Conservation (phyloP, 768 basidiomycete species). For the Xanthoconium purpureum region DNA sequence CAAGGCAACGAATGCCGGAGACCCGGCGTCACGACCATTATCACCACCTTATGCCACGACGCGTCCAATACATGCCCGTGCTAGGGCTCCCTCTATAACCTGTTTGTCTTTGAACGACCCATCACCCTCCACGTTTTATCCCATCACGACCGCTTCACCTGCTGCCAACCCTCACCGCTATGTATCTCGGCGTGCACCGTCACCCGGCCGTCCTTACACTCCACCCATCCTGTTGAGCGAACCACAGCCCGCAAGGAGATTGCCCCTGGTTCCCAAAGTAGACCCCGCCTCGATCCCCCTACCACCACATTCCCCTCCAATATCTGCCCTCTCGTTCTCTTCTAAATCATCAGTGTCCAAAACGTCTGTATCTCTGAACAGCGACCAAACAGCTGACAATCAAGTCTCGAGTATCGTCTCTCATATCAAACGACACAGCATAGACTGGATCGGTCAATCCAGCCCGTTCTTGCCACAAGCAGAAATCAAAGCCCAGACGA, state of each 20-base stretch:
- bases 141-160: conserved; percentile 53
- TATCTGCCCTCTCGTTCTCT: conserved; percentile 71
- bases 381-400: conserved; percentile 38
- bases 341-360: conserved; percentile 67
- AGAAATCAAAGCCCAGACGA: conserved; percentile 10
- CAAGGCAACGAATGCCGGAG: conserved; percentile 25
- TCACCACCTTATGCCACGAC: conserved; percentile 33
- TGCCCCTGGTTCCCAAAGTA: conserved; percentile 33
- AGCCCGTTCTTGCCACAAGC: conserved; percentile 12
- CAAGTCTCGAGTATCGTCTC: conserved; percentile 43
- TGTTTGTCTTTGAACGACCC: conserved; percentile 27
- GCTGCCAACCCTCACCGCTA: conserved; percentile 62
- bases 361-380: conserved; percentile 43
- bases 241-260: conserved; percentile 13
- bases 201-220: conserved; percentile 34
- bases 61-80: conserved; percentile 27
- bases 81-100: conserved; percentile 31
- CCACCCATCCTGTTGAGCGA: conserved; percentile 28
- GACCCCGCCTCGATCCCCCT: conserved; percentile 59
- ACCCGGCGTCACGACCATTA: conserved; percentile 41
- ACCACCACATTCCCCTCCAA: conserved; percentile 68
- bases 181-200: conserved; percentile 33
- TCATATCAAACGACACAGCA: conserved; percentile 38
- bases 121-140: conserved; percentile 41
- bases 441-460: conserved; percentile 16